Evolutionary conservation across 106 monocot genomes (phyloP).

Genomic region (Alisma plantagoaquatica): DNA sequence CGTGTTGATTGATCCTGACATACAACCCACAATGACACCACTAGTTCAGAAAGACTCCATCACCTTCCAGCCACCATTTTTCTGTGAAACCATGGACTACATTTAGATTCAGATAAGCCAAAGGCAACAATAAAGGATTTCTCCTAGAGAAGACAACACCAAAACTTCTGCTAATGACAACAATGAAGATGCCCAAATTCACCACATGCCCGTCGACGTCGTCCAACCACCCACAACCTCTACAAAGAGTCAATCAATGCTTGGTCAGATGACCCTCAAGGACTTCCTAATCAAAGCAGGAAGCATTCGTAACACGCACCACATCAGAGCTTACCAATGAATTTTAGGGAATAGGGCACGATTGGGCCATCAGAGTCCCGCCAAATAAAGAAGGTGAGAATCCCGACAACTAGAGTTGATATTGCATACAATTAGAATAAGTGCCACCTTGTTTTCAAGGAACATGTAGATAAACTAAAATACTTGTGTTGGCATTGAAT

Average conservation of each 20-base stretch:
- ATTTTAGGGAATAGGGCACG: too few species aligned
- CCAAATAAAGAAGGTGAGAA: too few species aligned
- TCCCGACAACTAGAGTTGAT: too few species aligned
- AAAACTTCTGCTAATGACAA: conserved; percentile 1
- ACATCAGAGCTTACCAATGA: neutral
- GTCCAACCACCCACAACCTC: neutral
- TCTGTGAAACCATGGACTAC: conserved; percentile 19
- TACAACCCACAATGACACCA: neutral
- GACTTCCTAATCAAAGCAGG: conserved; percentile 28
- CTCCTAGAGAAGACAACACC: too few species aligned
- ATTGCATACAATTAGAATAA: too few species aligned
- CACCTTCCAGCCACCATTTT: conserved; percentile 9
- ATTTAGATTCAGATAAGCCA: conserved; percentile 27
- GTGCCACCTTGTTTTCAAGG: too few species aligned
- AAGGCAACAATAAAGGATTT: too few species aligned
- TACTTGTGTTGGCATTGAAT: too few species aligned
- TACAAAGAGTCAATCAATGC: conserved; percentile 2
- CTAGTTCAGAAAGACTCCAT: conserved; percentile 13
- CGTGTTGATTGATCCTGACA: neutral
- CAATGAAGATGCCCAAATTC: neutral
- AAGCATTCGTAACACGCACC: conserved; percentile 4
- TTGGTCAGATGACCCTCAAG: conserved; percentile 29
- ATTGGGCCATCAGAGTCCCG: too few species aligned
- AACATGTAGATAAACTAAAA: too few species aligned
- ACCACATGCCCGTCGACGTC: neutral